phyloP scores from a whole-genome alignment of 2,329 filamentous ascomycete genomes.

The Pyricularia sp. region DNA sequence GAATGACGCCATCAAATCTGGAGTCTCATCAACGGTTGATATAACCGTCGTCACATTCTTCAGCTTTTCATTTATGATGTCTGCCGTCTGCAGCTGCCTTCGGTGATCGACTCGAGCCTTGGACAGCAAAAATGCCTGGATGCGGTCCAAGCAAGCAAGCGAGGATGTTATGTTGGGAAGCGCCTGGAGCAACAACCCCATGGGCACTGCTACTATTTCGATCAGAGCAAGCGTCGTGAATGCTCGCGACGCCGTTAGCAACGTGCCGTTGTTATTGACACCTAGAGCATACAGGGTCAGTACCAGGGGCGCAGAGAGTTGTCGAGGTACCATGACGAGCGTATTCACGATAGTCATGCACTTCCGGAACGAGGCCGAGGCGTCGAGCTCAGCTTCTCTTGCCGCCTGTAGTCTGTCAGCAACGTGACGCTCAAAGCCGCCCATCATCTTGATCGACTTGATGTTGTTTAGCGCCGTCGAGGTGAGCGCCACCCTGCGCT shows the following conservation, averaged over 20 bases:
- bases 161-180: background rate
- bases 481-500: slow-evolving; percentile 37
- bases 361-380: background rate
- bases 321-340: background rate
- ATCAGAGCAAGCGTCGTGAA: background rate
- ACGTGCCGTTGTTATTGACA: background rate
- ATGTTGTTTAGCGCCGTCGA: slow-evolving; percentile 36
- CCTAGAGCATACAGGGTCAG: background rate
- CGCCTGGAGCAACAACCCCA: background rate
- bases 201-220: background rate
- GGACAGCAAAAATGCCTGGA: background rate
- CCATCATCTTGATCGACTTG: slow-evolving; percentile 23
- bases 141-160: background rate
- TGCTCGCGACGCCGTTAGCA: background rate
- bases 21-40: too few relatives aligned
- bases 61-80: background rate
- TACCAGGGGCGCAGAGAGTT: background rate
- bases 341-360: background rate
- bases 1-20: background rate
- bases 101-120: background rate
- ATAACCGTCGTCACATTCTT: background rate
- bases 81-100: background rate
- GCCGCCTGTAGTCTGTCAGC: background rate
- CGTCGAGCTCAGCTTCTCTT: background rate
- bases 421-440: background rate